Conservation (phyloP, 2,329 filamentous ascomycete genomes). For the Colletotrichum tofieldiae region DNA sequence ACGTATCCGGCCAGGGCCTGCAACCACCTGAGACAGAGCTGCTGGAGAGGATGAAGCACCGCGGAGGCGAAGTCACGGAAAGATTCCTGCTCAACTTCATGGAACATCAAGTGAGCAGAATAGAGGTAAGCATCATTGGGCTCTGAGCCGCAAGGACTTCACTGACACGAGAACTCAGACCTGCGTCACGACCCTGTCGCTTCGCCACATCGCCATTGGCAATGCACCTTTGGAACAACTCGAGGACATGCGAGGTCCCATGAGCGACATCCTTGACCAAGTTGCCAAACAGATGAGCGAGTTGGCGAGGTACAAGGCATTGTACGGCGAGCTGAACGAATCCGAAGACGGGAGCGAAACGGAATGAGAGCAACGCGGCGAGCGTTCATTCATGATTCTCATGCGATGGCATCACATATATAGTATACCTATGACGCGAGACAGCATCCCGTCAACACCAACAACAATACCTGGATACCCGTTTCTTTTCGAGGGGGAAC, state of each 20-base stretch:
- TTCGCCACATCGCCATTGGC: constrained; percentile 85
- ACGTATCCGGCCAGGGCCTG: constrained; percentile 72
- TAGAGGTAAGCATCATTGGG: constrained; percentile 79
- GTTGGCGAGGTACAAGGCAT: constrained; percentile 72
- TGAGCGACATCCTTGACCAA: constrained; percentile 78
- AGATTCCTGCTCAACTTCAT: constrained; percentile 89
- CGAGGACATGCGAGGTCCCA: constrained; percentile 83
- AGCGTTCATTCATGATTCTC: constrained; percentile 41
- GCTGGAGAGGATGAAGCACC: constrained; percentile 76
- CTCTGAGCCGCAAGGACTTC: background rate
- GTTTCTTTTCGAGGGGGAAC: constrained; percentile 32
- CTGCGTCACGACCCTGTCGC: constrained; percentile 82
- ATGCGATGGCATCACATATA: constrained; percentile 38
- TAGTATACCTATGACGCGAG: constrained; percentile 42
- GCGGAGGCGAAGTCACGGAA: constrained; percentile 90
- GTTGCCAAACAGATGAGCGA: constrained; percentile 75
- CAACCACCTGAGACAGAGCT: constrained; percentile 88
- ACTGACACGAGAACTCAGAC: constrained; percentile 69
- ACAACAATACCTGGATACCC: constrained; percentile 41
- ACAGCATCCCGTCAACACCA: constrained; percentile 35
- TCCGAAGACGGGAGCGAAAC: constrained; percentile 54
- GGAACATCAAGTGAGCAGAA: constrained; percentile 94
- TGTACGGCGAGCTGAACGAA: constrained; percentile 63
- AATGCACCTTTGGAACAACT: constrained; percentile 74
- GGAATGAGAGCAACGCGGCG: constrained; percentile 46